Conservation (phyloP, 2,329 filamentous ascomycete genomes). For the Talaromyces sp. region DNA sequence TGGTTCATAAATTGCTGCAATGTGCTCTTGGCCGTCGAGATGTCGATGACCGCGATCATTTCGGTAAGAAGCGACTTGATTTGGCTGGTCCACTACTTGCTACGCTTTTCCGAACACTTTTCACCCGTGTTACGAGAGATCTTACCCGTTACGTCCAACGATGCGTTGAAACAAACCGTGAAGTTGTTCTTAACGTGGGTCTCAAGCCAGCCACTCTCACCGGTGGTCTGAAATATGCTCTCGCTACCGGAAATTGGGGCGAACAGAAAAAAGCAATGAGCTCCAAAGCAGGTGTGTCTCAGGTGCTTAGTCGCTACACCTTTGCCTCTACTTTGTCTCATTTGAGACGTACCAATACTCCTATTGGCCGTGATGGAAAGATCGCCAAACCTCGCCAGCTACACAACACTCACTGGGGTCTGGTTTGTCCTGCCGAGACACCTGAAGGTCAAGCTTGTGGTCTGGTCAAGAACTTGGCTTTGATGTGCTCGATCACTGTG, state of each 20-base stretch:
- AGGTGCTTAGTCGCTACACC: constrained; percentile 96
- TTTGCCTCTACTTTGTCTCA: constrained; percentile 96
- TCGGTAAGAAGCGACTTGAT: constrained; percentile 97
- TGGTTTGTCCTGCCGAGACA: constrained; percentile 95
- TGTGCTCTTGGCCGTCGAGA: constrained; percentile 89
- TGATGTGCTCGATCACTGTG: constrained; percentile 98
- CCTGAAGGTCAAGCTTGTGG: constrained; percentile 98
- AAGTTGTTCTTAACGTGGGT: constrained; percentile 86
- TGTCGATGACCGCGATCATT: constrained; percentile 96
- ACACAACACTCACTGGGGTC: constrained; percentile 97
- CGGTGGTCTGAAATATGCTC: constrained; percentile 90
- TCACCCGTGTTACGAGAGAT: constrained; percentile 86
- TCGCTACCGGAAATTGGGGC: constrained; percentile 98
- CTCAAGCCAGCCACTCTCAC: constrained; percentile 89
- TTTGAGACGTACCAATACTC: constrained; percentile 94
- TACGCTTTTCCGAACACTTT: constrained; percentile 91
- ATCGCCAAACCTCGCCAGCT: constrained; percentile 96
- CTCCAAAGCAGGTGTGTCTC: constrained; percentile 93
- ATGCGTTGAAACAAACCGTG: constrained; percentile 81
- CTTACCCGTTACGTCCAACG: constrained; percentile 87
- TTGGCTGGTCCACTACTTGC: constrained; percentile 89
- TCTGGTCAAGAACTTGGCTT: constrained; percentile 92
- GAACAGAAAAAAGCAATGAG: constrained; percentile 98
- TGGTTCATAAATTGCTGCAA: constrained; percentile 94
- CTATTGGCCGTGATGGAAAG: constrained; percentile 95